Percentiles rank a stretch among this genome's conserved stretches.
These are phyloP conservation scores for Emydomyces testavorans DNA, from an alignment of 2,329 filamentous ascomycete species.

Conservation along the genomic window DNA sequence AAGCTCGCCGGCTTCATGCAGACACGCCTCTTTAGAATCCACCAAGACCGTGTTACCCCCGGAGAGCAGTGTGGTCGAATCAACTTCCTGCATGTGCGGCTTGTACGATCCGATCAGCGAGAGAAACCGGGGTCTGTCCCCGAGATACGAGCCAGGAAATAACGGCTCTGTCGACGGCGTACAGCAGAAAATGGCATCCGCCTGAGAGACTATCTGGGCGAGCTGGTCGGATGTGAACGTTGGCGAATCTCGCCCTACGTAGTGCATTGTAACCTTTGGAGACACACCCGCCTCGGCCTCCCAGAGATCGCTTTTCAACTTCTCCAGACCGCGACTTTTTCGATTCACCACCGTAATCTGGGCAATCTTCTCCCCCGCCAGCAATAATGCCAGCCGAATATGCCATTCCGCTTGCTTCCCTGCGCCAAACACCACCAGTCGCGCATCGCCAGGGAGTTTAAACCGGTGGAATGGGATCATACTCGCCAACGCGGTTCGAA, in stretches of 20 bases:
- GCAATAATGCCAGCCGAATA: conserved; percentile 41
- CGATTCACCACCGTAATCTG: conserved; percentile 71
- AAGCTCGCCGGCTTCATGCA: conserved; percentile 39
- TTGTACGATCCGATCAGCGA: conserved; percentile 45
- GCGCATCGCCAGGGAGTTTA: conserved; percentile 20
- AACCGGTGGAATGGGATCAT: conserved; percentile 50
- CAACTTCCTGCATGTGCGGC: conserved; percentile 43
- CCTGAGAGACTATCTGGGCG: conserved; percentile 22
- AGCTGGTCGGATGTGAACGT: conserved; percentile 19
- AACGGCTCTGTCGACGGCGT: conserved; percentile 38
- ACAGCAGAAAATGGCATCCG: conserved; percentile 41
- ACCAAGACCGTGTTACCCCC: conserved; percentile 59
- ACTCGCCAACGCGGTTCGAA: conserved; percentile 64
- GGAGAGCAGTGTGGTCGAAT: conserved; percentile 34
- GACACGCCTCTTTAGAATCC: conserved; percentile 41
- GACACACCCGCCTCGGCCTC: conserved; percentile 25
- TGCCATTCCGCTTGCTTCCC: conserved; percentile 43
- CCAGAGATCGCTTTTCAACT: conserved; percentile 27
- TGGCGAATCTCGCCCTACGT: conserved; percentile 6
- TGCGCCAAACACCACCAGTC: conserved; percentile 39
- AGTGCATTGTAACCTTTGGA: conserved; percentile 22
- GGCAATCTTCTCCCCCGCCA: conserved; percentile 35
- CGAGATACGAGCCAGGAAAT: conserved; percentile 31
- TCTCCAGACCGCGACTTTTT: conserved; percentile 46
- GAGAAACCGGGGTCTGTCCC: conserved; percentile 33